Evolutionary conservation across 805 yeast species (phyloP).

Genomic region (Sugiyamaella mastotermitis): DNA sequence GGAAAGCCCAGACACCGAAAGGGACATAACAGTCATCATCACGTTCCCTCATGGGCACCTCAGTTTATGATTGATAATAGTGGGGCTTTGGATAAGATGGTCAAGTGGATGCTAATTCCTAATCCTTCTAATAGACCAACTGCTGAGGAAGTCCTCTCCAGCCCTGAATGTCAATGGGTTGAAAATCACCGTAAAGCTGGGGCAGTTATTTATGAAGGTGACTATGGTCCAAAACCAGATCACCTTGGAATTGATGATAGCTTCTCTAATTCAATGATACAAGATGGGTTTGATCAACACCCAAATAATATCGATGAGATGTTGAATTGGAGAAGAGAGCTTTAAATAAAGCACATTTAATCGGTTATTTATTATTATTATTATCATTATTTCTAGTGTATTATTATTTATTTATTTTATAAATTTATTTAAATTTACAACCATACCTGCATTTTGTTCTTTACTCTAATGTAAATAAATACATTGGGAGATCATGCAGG

Average conservation of each 20-base stretch:
- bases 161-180: slow-evolving; percentile 70
- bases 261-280: slow-evolving; percentile 5
- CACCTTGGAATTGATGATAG: slow-evolving; percentile 25
- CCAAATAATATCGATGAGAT: no score
- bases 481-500: no score
- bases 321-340: not conserved
- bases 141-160: slow-evolving; percentile 60
- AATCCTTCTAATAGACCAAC: slow-evolving; percentile 76
- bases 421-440: no score
- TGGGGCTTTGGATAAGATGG: slow-evolving; percentile 69
- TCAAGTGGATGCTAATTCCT: slow-evolving; percentile 86
- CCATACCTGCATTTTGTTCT: no score
- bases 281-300: no score
- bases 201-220: slow-evolving; percentile 93
- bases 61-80: slow-evolving; percentile 68
- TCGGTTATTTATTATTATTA: not conserved
- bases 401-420: no score
- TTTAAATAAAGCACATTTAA: not conserved
- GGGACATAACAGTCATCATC: not conserved
- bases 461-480: no score
- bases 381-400: no score
- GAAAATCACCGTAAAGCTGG: slow-evolving; percentile 83
- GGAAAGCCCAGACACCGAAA: slow-evolving; percentile 1
- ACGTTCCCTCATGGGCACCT: slow-evolving; percentile 76
- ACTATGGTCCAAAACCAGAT: slow-evolving; percentile 76